Evolutionary conservation across 768 basidiomycete genomes (phyloP).

Genomic region (Leccinum sublutescens): DNA sequence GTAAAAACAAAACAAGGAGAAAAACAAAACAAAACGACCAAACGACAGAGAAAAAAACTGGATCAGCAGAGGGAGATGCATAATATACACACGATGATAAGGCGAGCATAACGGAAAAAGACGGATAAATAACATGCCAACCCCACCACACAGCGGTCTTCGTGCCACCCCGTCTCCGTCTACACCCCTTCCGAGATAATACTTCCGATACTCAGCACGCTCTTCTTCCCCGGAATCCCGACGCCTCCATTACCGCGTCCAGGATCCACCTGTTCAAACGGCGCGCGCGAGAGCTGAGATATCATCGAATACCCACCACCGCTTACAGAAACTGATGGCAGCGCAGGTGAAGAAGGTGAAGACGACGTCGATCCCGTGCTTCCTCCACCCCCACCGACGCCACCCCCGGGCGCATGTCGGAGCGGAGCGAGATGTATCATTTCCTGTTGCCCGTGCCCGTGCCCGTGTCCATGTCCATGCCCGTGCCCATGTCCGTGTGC

Average conservation of each 20-base stretch:
- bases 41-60: not conserved
- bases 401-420: constrained; percentile 7
- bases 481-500: constrained; percentile 8
- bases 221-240: constrained; percentile 48
- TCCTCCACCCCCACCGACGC: constrained; percentile 1
- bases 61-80: not conserved
- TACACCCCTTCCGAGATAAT: constrained; percentile 55
- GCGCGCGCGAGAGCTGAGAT: constrained; percentile 29
- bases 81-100: constrained; percentile 1
- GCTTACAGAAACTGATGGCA: constrained; percentile 15
- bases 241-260: constrained; percentile 12
- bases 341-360: constrained; percentile 30
- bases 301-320: constrained; percentile 29
- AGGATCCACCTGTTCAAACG: constrained; percentile 30
- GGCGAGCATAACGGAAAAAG: not conserved
- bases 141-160: not conserved
- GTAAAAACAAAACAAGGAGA: too few species aligned
- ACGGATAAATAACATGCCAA: not conserved
- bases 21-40: not conserved
- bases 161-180: not conserved
- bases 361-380: constrained; percentile 22
- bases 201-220: constrained; percentile 66
- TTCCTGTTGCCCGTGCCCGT: constrained; percentile 25
- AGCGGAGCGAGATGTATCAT: not conserved
- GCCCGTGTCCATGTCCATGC: constrained; percentile 11